Evolutionary conservation across 106 monocot species (phyloP).

Genomic region (Dendrobium catenatum): DNA sequence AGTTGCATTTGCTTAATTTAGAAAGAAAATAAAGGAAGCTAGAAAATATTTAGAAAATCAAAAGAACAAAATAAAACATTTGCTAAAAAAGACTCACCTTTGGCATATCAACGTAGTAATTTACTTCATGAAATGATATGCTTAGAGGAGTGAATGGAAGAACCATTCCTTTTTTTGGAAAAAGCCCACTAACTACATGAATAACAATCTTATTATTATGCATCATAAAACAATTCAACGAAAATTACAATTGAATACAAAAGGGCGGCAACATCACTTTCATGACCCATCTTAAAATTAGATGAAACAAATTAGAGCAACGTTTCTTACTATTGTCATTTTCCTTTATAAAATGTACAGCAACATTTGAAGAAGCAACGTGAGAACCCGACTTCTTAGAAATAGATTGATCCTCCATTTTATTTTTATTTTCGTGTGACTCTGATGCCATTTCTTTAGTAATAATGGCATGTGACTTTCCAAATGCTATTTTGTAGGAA

Average conservation of each 20-base stretch:
- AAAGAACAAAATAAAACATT: background rate
- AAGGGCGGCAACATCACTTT: too few relatives aligned
- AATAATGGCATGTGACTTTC: constrained; percentile 44
- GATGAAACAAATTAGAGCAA: background rate
- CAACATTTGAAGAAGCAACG: background rate
- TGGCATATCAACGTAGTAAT: constrained; percentile 73
- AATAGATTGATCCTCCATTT: too few relatives aligned
- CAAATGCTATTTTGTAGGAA: constrained; percentile 19
- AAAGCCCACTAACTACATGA: constrained; percentile 5
- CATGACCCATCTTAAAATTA: background rate
- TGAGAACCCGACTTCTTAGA: too few relatives aligned
- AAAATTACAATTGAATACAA: background rate
- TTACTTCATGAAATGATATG: constrained; percentile 55
- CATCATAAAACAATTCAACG: background rate
- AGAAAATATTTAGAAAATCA: background rate
- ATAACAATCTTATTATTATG: background rate
- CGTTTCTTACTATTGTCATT: too few relatives aligned
- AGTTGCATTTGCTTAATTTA: too few relatives aligned
- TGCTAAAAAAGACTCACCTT: constrained; percentile 23
- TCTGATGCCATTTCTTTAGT: constrained; percentile 30
- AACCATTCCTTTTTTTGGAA: constrained; percentile 49
- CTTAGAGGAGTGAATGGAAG: constrained; percentile 62
- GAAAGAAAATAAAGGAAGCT: too few relatives aligned
- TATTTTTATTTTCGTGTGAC: too few relatives aligned
- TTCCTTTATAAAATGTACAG: background rate